Evolutionary conservation across 2,329 filamentous ascomycete genomes (phyloP), one percentile per base, ranked within the genome.

Genomic region (Calonectria fujianensis): DNA sequence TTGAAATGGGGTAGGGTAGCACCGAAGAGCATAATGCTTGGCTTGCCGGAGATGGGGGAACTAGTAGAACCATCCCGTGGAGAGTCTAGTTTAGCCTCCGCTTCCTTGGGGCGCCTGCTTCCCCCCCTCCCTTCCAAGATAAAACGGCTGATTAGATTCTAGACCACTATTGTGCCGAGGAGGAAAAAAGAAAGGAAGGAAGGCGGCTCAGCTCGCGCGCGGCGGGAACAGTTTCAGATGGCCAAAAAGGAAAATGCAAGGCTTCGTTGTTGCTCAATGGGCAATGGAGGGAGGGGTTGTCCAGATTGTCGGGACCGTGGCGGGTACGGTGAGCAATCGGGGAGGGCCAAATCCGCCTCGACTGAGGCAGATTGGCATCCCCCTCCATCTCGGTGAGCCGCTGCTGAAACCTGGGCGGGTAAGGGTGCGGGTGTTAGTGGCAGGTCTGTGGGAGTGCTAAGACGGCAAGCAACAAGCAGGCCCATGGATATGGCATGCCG

Each of bases 1-100:
- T 31, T 65, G 61, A 32, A 45, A 72, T 51, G 70, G 70, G 70
- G 70, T 50, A 68, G 35, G 54, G 70, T 63, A 32, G 64, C 11
- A 63, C 27, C 35, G 48, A 54, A 51, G 24, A 11, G 29, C 45
- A 14, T 1, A 54, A 65, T n/a, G 18, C 39, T 54, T 68, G 65
- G 35, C 29, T 32, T 32, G 41, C 27, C 6, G 45, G 7, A 35
- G 10, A 66, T 45, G 29, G 45, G 45, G n/a, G 35, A 24, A 45
- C 29, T 50, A 51, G 64, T 52, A 51, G 18, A 65, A 65, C 13
- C 31, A 27, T 63, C 57, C 35, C 35, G 57, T 45, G 48, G 61
- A n/a, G 29, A 27, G 39, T 52, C 31, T 45, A 37, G 31, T 39
- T 50, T 27, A 67, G 48, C 27, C 27, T 35, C 63, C 27, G 20